Base-by-base conservation (phyloP, 345 rosid species). In the Aquilaria yunnanensis region DNA sequence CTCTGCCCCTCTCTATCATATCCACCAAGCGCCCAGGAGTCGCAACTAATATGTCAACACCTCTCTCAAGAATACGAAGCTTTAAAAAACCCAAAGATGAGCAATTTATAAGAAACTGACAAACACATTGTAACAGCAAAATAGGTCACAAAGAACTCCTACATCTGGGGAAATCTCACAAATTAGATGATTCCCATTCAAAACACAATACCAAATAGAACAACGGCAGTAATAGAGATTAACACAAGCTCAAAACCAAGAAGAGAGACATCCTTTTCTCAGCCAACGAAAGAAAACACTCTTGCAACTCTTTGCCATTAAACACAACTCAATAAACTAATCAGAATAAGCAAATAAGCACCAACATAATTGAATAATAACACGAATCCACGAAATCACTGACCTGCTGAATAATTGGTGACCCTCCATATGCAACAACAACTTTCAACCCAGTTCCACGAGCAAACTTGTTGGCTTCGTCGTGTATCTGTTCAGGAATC, bases 21-120 rank as follows among this genome's bases (percentile, higher is more conserved):
- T 80, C 88, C 46, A 74, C 75, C 37, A 83, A 53, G 6, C 85
- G 79, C 32, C 88, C 88, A 51, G 88, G 88, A 32, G 88, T 83
- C 47, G 85, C 88, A 51, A 83, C 85, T 51, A 83, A 61, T 63
- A 83, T 64, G 54, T 83, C 85, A 49, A 76, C 85, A 49, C 88
- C 88, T 62, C 64, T 80, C 54, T 75, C 83, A 66, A 83, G 63
- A 55, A 61, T 70, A 34, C 67, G 75, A 14, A 80, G 67, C 85
- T 83, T 64, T 53, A 63, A 2, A 34, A 60, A 58, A 45, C 9
- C 9, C 5, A 37, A 37, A 37, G 8, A 37, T 4, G 5, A 37
- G 43, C 43, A 37, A 37, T 9, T 3, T 51, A 5, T 37, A 51
- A 7, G 16, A 45, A 14, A 57, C 12, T 4, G 46, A 60, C 11